A percentile compares a stretch with the other conserved stretches of the same genome.
Conservation (phyloP, 2,329 filamentous ascomycete species). For the Rutstroemia sydowiana region DNA sequence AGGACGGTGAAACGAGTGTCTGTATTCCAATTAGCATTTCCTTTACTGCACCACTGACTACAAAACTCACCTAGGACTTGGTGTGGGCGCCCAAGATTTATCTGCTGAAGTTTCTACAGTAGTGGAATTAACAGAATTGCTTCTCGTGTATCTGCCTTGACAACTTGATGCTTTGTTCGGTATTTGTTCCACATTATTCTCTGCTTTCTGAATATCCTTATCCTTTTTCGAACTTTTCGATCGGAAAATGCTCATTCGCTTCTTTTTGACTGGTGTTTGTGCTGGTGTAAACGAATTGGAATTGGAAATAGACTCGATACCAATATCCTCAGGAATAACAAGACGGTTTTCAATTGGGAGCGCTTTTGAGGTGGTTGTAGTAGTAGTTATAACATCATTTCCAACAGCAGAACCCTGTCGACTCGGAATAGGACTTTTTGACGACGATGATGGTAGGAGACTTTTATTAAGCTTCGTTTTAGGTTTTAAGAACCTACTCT, state of each 20-base stretch:
- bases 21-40: background rate
- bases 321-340: background rate
- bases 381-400: background rate
- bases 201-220: background rate
- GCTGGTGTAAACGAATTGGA: background rate
- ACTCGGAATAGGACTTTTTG: constrained; percentile 13
- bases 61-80: background rate
- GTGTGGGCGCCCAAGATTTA: background rate
- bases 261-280: constrained; percentile 9
- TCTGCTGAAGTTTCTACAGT: background rate
- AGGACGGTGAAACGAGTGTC: constrained; percentile 5
- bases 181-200: background rate
- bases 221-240: constrained; percentile 5
- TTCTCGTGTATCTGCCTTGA: constrained; percentile 4
- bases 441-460: constrained; percentile 14
- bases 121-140: constrained; percentile 5
- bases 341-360: constrained; percentile 1
- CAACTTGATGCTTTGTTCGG: background rate
- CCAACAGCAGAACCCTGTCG: constrained; percentile 22
- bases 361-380: background rate
- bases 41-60: background rate
- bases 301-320: background rate
- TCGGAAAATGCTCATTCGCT: constrained; percentile 8
- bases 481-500: constrained; percentile 29
- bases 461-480: constrained; percentile 25